Base-by-base conservation (phyloP, 805 yeast species). In the Candida quercuum region DNA sequence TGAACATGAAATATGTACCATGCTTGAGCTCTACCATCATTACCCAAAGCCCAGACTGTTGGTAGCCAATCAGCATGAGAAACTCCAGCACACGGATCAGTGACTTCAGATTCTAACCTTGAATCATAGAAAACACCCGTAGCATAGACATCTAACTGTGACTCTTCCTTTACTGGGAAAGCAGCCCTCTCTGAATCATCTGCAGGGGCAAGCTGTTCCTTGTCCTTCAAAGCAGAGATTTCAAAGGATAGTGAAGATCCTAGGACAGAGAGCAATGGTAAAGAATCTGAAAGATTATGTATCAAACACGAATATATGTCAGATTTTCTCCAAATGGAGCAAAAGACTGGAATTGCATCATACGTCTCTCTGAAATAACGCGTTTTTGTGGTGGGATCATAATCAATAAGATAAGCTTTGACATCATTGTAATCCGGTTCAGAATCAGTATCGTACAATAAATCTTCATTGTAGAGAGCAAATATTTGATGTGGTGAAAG, bases 171-270 rank as follows among this genome's bases (percentile, higher is more conserved):
- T 47, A 86, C 64, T 2, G 96, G 95, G 44, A 86, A 63, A 19
- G 76, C 71, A 0, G 95, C 95, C 35, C 84, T 69, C 48, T 76
- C 77, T 4, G 79, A 66, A 51, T 88, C 96, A 47, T 82, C 83
- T 3, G 72, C 57, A 8, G 79, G 79, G 22, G 62, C 62, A 1
- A 81, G 50, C 3, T 64, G 52, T 15, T 59, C 57, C 0, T 47
- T 33, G 1, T 61, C 47, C 2, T 76, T 65, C 19, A 72, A 41
- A 1, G 80, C 59, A 7, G 74, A 59, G 13, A 84, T 51, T 38
- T 85, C 95, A 3, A 84, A 68, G 0, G 93, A 75, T 18, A 76
- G 69, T 0, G 88, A 73, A 2, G 82, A 72, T 2, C 85, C 73
- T 1, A 82, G 41, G 16, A 86, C 42, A 18, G 67, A 46, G 2